Evolutionary conservation across 306 rosid genomes (phyloP).

Genomic region (Urtica urens): DNA sequence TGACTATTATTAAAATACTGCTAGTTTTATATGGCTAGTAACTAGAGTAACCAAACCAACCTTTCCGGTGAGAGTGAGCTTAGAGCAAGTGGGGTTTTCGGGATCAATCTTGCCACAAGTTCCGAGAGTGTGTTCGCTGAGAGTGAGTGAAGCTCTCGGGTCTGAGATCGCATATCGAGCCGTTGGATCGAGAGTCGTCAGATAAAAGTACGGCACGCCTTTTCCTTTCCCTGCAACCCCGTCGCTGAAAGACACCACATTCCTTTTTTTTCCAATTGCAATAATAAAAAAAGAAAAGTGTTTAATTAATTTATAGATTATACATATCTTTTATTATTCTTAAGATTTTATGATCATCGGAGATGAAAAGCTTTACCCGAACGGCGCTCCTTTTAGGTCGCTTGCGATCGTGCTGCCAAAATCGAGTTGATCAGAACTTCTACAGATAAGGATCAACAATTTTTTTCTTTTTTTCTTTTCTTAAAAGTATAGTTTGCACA

Average conservation of each 20-base stretch:
- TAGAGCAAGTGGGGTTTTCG: conserved; percentile 79
- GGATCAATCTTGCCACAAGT: conserved; percentile 80
- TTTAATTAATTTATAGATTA: no score
- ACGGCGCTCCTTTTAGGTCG: conserved; percentile 85
- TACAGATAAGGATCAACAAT: no score
- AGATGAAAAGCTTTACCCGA: conserved; percentile 50
- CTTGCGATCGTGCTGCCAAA: conserved; percentile 68
- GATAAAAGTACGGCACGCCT: conserved; percentile 83
- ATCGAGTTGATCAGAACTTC: neutral
- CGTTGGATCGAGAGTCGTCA: conserved; percentile 82
- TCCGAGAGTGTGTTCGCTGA: conserved; percentile 75
- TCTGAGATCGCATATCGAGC: conserved; percentile 56
- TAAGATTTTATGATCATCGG: neutral
- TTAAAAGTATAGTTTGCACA: no score
- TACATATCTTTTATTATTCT: no score
- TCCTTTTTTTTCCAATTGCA: conserved; percentile 23
- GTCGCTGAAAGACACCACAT: conserved; percentile 85
- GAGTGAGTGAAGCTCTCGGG: conserved; percentile 61
- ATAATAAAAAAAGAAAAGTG: neutral
- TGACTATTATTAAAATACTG: no score
- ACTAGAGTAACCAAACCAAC: conserved; percentile 28
- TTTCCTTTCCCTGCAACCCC: conserved; percentile 53
- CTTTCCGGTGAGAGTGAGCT: conserved; percentile 77
- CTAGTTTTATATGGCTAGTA: no score
- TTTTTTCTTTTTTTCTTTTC: no score